Evolutionary conservation across 2,329 filamentous ascomycete genomes (phyloP).

Genomic region (Alternaria incomplexa): DNA sequence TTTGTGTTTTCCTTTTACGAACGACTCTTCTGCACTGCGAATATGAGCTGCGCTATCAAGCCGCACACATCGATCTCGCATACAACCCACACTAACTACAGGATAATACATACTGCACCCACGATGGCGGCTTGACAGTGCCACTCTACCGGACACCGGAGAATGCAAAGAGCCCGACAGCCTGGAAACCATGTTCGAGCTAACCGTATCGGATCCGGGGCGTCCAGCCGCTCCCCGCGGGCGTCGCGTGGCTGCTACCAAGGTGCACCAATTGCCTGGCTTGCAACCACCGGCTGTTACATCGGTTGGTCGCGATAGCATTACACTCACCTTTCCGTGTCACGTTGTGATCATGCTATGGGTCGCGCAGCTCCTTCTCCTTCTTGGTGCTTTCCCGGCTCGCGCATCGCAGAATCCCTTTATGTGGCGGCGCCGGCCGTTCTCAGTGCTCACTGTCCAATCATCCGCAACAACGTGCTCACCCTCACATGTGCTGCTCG

Average conservation of each 20-base stretch:
- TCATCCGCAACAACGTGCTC: conserved; percentile 26
- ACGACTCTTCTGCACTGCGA: neutral
- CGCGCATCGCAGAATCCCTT: neutral
- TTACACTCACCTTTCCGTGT: conserved; percentile 6
- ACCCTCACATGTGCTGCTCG: conserved; percentile 19
- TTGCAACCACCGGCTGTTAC: conserved; percentile 34
- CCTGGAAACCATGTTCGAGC: conserved; percentile 36
- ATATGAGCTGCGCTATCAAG: neutral
- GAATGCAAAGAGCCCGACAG: conserved; percentile 33
- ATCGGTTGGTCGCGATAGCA: conserved; percentile 21
- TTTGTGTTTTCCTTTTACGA: neutral
- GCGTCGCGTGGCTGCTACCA: conserved; percentile 36
- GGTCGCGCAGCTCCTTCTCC: neutral
- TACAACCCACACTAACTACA: conserved; percentile 32
- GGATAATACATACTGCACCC: conserved; percentile 33
- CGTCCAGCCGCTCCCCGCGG: conserved; percentile 34
- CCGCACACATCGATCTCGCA: conserved; percentile 1
- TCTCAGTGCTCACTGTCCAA: conserved; percentile 7
- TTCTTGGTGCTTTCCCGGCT: neutral
- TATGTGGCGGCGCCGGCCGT: neutral
- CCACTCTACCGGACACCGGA: conserved; percentile 45
- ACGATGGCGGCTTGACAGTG: conserved; percentile 43
- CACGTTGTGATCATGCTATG: conserved; percentile 2
- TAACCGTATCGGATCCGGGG: conserved; percentile 30
- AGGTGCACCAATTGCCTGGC: conserved; percentile 25